These are phyloP conservation scores for Ogataea pini DNA, from an alignment of 805 yeast genomes.

Conservation along the genomic window DNA sequence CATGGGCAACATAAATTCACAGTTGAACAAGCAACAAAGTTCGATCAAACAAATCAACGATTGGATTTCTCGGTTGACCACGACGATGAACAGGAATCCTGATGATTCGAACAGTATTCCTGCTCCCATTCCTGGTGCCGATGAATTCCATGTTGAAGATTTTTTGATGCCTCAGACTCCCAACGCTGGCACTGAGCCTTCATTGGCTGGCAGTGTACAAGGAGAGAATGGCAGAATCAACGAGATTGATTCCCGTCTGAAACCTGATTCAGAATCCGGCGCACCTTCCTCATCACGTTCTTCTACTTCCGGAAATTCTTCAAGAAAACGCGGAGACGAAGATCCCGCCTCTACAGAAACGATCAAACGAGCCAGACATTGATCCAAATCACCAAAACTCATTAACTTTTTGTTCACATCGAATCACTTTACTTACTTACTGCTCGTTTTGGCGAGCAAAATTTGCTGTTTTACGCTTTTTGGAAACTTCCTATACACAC, in stretches of 20 bases:
- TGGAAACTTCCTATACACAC: neutral
- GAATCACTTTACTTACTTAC: neutral
- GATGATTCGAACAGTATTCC: constrained; percentile 15
- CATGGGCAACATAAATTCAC: constrained; percentile 47
- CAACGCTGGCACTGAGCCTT: constrained; percentile 19
- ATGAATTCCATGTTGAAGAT: constrained; percentile 38
- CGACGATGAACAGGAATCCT: constrained; percentile 6
- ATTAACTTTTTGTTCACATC: neutral
- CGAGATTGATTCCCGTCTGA: constrained; percentile 12
- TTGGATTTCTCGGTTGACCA: constrained; percentile 46
- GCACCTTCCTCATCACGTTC: constrained; percentile 3
- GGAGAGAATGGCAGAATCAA: constrained; percentile 10
- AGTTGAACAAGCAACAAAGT: constrained; percentile 49
- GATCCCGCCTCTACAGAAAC: neutral
- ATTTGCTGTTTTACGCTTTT: constrained; percentile 5
- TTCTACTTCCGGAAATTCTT: neutral
- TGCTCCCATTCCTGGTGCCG: constrained; percentile 26
- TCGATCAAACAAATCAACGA: constrained; percentile 58
- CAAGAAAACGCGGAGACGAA: constrained; percentile 2
- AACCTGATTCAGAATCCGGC: neutral
- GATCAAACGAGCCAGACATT: constrained; percentile 6
- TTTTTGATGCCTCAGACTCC: constrained; percentile 34
- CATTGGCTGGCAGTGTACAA: constrained; percentile 9
- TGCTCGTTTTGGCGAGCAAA: neutral
- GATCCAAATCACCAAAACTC: neutral